Base-by-base conservation (phyloP, 371 early-diverging fungal species). In the Mortierella sp. region DNA sequence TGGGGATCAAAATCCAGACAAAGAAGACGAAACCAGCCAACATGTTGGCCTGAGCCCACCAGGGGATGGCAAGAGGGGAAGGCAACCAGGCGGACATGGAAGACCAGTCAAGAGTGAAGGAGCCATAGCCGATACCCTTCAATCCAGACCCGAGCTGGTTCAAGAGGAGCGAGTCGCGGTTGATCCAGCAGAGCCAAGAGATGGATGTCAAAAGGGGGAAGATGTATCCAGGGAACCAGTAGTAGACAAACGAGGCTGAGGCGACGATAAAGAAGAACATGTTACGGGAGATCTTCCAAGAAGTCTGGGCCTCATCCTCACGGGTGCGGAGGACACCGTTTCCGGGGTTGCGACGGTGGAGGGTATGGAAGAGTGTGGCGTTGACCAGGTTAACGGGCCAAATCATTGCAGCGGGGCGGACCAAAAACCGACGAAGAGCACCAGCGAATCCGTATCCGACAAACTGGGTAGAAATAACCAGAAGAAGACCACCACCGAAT, bases 391-490 rank as follows among this genome's bases (percentile, higher is more conserved):
- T 92, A 18, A 91, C 88, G 10, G 98, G 98, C 98, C 98, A 98
- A 35, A 97, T 90, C 97, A 98, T 97, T 14, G 91, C 88, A 0
- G 93, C 90, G 43, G 97, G 97, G 32, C 93, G 90, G 16, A 98
- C 96, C 27, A 97, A 89, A 88, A 93, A 96, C 29, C 92, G 90
- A 55, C 96, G 93, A 60, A 92, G 89, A 6, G 96, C 82, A 56
- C 97, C 98, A 27, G 97, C 95, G 72, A 97, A 91, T 16, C 97
- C 96, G 83, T 95, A 97, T 16, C 98, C 98, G 74, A 96, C 87
- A 70, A 95, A 76, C 83, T 95, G 93, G 41, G 96, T 94, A 0
- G 94, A 90, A 16, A 95, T 81, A 75, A 95, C 77, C 24, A 96
- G 83, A n/a, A 95, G 88, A 5, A 93, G 80, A 29, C 95, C 82